These are phyloP conservation scores for Biscogniauxia marginata DNA, from an alignment of 2,329 filamentous ascomycete genomes.

Conservation along the genomic window DNA sequence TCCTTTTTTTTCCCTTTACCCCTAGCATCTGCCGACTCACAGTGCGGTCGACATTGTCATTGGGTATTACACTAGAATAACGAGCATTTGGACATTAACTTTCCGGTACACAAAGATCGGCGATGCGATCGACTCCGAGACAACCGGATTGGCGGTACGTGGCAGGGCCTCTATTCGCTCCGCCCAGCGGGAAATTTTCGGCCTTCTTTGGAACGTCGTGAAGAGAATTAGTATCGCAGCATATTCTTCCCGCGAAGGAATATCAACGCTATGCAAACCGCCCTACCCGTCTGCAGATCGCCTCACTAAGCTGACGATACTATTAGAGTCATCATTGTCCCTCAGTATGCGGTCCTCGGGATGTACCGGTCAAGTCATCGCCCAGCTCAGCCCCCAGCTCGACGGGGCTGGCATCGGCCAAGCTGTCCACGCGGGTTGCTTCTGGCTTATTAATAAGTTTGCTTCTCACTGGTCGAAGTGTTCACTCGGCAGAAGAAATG, in stretches of 20 bases:
- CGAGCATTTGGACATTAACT: background rate
- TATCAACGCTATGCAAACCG: background rate
- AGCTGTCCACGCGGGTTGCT: too few relatives aligned
- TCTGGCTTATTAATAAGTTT: background rate
- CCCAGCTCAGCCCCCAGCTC: background rate
- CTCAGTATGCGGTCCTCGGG: background rate
- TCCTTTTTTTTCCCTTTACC: background rate
- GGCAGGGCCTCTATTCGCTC: background rate
- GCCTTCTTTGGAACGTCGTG: background rate
- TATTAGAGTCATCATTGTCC: background rate
- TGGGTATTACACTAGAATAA: background rate
- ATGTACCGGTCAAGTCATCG: background rate
- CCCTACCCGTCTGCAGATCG: background rate
- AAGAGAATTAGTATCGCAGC: background rate
- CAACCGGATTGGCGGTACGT: background rate
- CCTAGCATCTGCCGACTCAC: background rate
- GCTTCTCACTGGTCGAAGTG: background rate
- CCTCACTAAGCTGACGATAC: background rate
- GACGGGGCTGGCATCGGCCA: background rate
- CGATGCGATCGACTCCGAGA: background rate
- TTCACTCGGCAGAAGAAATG: background rate
- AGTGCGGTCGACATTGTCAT: background rate
- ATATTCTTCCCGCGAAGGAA: background rate
- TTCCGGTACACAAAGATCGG: background rate
- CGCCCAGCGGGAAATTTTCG: background rate